Percentiles rank a stretch among this genome's conserved stretches.
Evolutionary conservation across 2,329 filamentous ascomycete species (phyloP).

Genomic region (Fusarium devonianum): DNA sequence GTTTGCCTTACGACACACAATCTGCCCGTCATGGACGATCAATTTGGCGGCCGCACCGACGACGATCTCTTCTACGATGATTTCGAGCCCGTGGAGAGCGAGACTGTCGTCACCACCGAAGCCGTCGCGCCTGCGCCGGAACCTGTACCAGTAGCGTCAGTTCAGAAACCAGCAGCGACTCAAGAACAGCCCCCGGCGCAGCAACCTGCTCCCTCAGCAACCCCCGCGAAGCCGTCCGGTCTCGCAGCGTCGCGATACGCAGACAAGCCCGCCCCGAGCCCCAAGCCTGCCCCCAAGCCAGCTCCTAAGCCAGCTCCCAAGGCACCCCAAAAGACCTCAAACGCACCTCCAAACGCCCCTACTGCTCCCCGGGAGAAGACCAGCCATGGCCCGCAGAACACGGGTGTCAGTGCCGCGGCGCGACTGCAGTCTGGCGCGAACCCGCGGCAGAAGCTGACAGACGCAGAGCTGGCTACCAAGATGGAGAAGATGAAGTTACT

Average conservation of each 20-base stretch:
- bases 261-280: conserved; percentile 39
- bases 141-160: conserved; percentile 17
- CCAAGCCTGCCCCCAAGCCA: conserved; percentile 27
- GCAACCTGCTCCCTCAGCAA: conserved; percentile 23
- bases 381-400: conserved; percentile 36
- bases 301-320: conserved; percentile 26
- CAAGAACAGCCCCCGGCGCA: conserved; percentile 13
- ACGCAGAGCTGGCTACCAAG: conserved; percentile 64
- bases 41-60: conserved; percentile 67
- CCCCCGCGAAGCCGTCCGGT: conserved; percentile 29
- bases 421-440: conserved; percentile 64
- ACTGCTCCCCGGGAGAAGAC: conserved; percentile 43
- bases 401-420: conserved; percentile 48
- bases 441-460: conserved; percentile 66
- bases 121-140: conserved; percentile 20
- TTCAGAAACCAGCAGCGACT: conserved; percentile 19
- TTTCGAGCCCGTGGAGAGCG: conserved; percentile 61
- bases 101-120: conserved; percentile 41
- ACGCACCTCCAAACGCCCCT: conserved; percentile 44
- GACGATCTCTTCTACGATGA: conserved; percentile 70
- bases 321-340: conserved; percentile 27
- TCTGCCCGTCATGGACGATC: conserved; percentile 61
- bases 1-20: background rate
- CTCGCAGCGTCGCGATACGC: conserved; percentile 47
- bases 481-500: conserved; percentile 68